phyloP scores from a whole-genome alignment of 305 asterid genomes.

The Salvia sclarea region DNA sequence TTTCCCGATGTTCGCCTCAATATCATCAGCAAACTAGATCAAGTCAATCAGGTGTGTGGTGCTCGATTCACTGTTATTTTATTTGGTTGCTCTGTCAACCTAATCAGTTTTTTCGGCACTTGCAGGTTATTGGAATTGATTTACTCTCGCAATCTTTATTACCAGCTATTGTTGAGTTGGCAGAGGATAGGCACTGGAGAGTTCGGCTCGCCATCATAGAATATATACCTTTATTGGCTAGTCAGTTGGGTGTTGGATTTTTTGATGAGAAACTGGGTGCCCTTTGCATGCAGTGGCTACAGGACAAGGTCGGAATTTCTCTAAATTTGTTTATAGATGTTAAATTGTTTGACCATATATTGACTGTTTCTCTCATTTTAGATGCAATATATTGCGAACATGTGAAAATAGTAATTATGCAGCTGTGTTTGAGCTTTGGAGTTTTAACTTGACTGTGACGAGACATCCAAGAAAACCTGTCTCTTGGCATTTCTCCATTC shows the following conservation, averaged over 20 bases:
- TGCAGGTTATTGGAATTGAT: constrained; percentile 90
- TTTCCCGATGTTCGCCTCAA: constrained; percentile 84
- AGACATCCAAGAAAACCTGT: neutral
- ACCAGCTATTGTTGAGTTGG: constrained; percentile 94
- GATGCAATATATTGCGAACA: neutral
- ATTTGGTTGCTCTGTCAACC: neutral
- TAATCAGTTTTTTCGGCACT: constrained; percentile 23
- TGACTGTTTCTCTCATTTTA: neutral
- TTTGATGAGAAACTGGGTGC: constrained; percentile 94
- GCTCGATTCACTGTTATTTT: neutral
- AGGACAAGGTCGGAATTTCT: constrained; percentile 68
- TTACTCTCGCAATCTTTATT: constrained; percentile 78
- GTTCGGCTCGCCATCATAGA: constrained; percentile 92
- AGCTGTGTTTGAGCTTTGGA: constrained; percentile 1
- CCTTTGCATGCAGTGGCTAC: constrained; percentile 96
- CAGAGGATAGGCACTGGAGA: constrained; percentile 96
- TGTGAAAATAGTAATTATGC: constrained; percentile 5
- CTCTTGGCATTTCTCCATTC: neutral
- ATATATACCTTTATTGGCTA: constrained; percentile 87
- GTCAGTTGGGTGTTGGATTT: constrained; percentile 89
- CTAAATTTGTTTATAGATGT: neutral
- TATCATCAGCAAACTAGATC: constrained; percentile 90
- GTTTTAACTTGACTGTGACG: neutral
- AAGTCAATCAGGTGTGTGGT: constrained; percentile 71
- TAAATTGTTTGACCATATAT: neutral